Base-by-base conservation (phyloP, 495 filamentous ascomycete species). In the Penicillium herquei region DNA sequence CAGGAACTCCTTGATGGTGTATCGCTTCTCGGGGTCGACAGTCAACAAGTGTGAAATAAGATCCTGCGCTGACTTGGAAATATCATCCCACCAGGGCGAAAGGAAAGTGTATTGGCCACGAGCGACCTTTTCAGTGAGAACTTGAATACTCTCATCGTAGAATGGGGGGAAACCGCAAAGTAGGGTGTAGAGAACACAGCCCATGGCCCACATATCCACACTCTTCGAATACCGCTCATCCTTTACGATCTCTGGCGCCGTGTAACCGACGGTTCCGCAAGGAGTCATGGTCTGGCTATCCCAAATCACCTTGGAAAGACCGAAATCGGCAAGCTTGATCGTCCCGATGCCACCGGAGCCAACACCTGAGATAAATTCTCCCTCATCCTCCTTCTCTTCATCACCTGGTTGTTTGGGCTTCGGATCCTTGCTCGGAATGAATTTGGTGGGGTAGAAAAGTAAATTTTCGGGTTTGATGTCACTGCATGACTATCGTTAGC, bases 381-480 rank as follows among this genome's bases (percentile, higher is more conserved):
- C 94, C 70, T 98, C 94, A 59, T 98, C 95, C 3, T 85, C 92
- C 72, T 98, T 98, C 57, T 98, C 94, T 74, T 98, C 94, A 59
- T 98, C 94, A 14, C 92, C 94, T 1, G 91, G 82, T 44, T 82
- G 81, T 59, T 78, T 84, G 5, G 89, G 87, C 69, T 91, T 89
- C 3, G 90, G 92, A 49, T 82, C 76, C 70, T 86, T 91, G 26
- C 88, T 87, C 0, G 93, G 91, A 31, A 92, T 73, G 47, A 96
- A 87, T 0, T 89, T 85, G 43, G 81, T 87, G 21, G 92, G 94
- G 55, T 91, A 88, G 73, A 98, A 98, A 10, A 98, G 81, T 30
- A 98, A 81, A 61, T 98, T 98, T 66, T 98, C 94, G 4, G 94
- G 94, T 77, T 98, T 98, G 74, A 98, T 98, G 68, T 98, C 94